A percentile compares a stretch with the other conserved stretches of the same genome.
Conservation (phyloP, 2,329 filamentous ascomycete genomes). For the Boeremia lycopersici region DNA sequence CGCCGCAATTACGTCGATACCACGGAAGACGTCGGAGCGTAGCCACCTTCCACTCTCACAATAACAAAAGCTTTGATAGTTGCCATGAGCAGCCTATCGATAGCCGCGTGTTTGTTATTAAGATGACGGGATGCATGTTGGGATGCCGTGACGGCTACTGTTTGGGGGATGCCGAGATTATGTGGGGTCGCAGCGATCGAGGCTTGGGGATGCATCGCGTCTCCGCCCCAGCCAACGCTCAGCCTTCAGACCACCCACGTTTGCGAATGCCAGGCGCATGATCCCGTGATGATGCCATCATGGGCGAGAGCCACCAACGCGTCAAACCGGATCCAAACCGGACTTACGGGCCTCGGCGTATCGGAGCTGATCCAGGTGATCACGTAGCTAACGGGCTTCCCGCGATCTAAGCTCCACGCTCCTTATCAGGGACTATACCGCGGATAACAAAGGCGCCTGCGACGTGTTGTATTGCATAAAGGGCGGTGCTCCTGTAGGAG, state of each 20-base stretch:
- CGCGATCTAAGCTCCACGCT: constrained; percentile 26
- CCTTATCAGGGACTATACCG: constrained; percentile 34
- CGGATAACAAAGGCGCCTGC: constrained; percentile 29
- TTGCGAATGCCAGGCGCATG: constrained; percentile 38
- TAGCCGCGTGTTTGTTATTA: constrained; percentile 11
- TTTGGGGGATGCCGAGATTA: constrained; percentile 26
- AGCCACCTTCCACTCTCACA: not conserved
- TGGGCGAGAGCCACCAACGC: constrained; percentile 22
- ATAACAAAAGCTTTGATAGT: not conserved
- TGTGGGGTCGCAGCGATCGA: constrained; percentile 29
- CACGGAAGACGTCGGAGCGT: not conserved
- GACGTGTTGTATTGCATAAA: constrained; percentile 37
- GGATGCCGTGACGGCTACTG: constrained; percentile 32
- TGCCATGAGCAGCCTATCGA: constrained; percentile 8
- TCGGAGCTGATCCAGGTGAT: constrained; percentile 33
- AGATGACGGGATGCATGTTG: constrained; percentile 16
- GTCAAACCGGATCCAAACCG: constrained; percentile 35
- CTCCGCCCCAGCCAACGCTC: constrained; percentile 17
- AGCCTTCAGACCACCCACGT: constrained; percentile 44
- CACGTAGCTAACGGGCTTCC: constrained; percentile 23
- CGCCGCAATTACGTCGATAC: not conserved
- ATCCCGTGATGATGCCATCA: constrained; percentile 42
- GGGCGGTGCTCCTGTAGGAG: constrained; percentile 23
- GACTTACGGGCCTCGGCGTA: constrained; percentile 39
- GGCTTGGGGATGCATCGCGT: constrained; percentile 13